Evolutionary conservation across 257 asterid species (phyloP), one percentile per base, ranked within the genome.

Genomic region (Anisodus acutangulus): DNA sequence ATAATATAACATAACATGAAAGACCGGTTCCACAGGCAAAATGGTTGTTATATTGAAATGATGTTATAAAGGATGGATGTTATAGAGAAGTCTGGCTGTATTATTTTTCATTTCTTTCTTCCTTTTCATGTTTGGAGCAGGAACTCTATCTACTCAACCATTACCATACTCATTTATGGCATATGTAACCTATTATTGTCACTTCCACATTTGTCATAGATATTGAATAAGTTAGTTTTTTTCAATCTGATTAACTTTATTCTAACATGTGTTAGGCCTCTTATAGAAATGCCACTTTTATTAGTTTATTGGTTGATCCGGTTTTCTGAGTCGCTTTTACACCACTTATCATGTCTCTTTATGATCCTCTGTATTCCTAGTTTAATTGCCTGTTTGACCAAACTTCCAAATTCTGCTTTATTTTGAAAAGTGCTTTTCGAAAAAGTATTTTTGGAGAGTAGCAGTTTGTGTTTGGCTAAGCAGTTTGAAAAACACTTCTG

Each of bases 211-310:
- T 43, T 47, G 17, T 71, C 51, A 71, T 71, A 43, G 79, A 71
- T 71, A 45, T 71, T 9, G 9, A 47, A 43, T 71, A 62, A 62
- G 68, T 45, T 45, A 9, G 53, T 72, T 19, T 45, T 72, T 69
- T 69, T 69, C 78, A 69, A 8, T 69, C 78, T 68, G 37, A 68
- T 68, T 68, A 37, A 13, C 19, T 68, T 6, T 68, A 69, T 69
- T 59, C 26, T 68, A 69, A 15, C 13, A 39, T 69, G 53, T 69
- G 8, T 39, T 39, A 39, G 5, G 53, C 26, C 78, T 69, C 78
- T 39, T 15, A 53, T 39, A 69, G 78, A 69, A 69, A 39, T 39
- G 78, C 6, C 0, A 69, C 51, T 69, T 69, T 8, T 69, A 69
- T 69, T 69, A 39, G 53, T 69, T 69, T 17, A 39, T 53, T 69